Evolutionary conservation across 2,329 filamentous ascomycete species (phyloP).

Genomic region (Penicillium sp.): DNA sequence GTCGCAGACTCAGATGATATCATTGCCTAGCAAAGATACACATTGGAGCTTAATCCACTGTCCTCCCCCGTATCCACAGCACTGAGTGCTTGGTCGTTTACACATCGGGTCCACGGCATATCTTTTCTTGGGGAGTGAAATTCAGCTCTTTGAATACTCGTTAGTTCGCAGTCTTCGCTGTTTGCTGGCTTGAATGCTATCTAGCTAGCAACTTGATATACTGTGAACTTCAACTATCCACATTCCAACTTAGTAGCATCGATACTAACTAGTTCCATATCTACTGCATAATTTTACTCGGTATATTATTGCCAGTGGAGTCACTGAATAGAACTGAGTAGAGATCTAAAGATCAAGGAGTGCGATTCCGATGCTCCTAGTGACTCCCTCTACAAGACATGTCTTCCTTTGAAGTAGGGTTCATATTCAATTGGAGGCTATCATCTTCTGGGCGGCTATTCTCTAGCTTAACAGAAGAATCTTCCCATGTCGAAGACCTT

Average conservation of each 20-base stretch:
- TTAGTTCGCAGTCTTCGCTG: not conserved
- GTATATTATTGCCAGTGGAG: not conserved
- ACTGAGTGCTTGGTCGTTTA: not conserved
- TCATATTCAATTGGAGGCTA: not conserved
- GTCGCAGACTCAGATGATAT: not conserved
- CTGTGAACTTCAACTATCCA: not conserved
- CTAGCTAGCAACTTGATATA: not conserved
- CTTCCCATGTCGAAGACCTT: not conserved
- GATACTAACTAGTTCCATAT: not conserved
- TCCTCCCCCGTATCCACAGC: not conserved
- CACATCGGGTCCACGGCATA: not conserved
- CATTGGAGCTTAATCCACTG: not conserved
- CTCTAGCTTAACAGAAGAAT: too few relatives aligned
- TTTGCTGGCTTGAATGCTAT: not conserved
- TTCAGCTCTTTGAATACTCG: too few relatives aligned
- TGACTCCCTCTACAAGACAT: not conserved
- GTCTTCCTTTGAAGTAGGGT: not conserved
- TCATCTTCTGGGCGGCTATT: not conserved
- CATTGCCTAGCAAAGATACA: not conserved
- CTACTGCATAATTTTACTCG: not conserved
- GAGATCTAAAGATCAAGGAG: not conserved
- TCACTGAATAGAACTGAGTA: not conserved
- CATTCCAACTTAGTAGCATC: not conserved
- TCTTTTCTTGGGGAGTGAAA: not conserved
- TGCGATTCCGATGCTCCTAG: not conserved